Conservation (phyloP, 257 asterid genomes). For the Scutellaria galericulata region DNA sequence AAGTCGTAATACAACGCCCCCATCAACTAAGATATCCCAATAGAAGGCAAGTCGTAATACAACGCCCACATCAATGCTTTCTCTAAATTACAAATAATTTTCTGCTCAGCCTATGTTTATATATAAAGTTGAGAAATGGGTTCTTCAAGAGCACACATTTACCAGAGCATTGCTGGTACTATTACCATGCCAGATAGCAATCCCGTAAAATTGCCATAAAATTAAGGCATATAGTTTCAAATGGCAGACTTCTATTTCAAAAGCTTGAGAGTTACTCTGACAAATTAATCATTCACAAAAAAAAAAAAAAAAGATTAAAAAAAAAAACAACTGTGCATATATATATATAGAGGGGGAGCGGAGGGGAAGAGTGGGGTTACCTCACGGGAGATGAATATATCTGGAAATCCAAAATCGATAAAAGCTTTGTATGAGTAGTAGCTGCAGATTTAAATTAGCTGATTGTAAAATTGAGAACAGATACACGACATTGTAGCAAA, state of each 20-base stretch:
- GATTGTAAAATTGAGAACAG: constrained; percentile 27
- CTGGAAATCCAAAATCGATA: constrained; percentile 92
- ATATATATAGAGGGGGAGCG: neutral
- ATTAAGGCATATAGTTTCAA: neutral
- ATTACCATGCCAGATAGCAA: constrained; percentile 19
- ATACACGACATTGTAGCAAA: constrained; percentile 28
- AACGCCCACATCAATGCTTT: neutral
- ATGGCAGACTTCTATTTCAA: neutral
- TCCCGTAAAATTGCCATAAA: neutral
- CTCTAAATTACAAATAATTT: constrained; percentile 13
- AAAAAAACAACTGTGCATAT: neutral
- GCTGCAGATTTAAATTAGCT: constrained; percentile 55
- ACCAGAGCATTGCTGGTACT: neutral
- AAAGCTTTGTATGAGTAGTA: constrained; percentile 87
- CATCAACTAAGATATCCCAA: neutral
- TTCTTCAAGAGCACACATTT: constrained; percentile 2
- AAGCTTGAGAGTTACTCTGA: neutral
- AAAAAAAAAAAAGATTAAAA: neutral
- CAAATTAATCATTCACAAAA: neutral
- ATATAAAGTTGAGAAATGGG: neutral
- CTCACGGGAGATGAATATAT: constrained; percentile 95
- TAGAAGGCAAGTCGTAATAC: neutral
- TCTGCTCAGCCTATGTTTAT: constrained; percentile 4
- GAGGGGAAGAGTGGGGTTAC: constrained; percentile 42
- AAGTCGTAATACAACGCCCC: neutral